Percentiles rank a stretch among this genome's conserved stretches.
These are phyloP conservation scores for Rhizophagus clarus DNA, from an alignment of 192 early-diverging fungal genomes.

Conservation along the genomic window DNA sequence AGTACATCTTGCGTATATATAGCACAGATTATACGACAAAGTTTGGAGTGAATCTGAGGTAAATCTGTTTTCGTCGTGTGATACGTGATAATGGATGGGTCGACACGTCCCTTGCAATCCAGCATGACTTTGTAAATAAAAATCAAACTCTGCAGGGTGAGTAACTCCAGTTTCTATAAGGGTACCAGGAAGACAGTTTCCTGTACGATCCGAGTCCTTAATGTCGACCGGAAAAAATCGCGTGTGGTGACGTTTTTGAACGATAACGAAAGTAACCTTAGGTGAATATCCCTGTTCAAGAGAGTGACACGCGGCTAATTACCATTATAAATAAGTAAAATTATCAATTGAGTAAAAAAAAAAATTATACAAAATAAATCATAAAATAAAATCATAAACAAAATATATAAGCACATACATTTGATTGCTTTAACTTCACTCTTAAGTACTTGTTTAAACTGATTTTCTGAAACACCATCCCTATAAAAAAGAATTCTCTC, in stretches of 20 bases:
- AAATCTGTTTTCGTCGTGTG: neutral
- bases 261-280: neutral
- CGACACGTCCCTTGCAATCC: neutral
- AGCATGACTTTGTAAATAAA: neutral
- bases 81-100: neutral
- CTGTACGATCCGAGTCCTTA: neutral
- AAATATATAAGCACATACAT: conserved; percentile 2
- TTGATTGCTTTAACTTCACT: conserved; percentile 70
- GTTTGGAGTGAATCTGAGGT: conserved; percentile 52
- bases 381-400: neutral
- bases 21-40: conserved; percentile 84
- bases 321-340: neutral
- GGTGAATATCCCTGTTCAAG: neutral
- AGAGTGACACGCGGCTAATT: neutral
- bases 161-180: neutral
- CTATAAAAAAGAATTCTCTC: conserved; percentile 76
- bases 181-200: neutral
- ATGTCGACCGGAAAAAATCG: neutral
- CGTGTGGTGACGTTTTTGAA: neutral
- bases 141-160: neutral
- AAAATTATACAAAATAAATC: neutral
- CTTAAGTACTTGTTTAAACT: conserved; percentile 74
- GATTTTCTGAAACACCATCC: conserved; percentile 88
- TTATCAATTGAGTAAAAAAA: neutral
- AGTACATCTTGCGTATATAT: conserved; percentile 81